Evolutionary conservation across 1,284 basidiomycete species (phyloP), one percentile per base, ranked within the genome.

Genomic region (Melampsora americana): DNA sequence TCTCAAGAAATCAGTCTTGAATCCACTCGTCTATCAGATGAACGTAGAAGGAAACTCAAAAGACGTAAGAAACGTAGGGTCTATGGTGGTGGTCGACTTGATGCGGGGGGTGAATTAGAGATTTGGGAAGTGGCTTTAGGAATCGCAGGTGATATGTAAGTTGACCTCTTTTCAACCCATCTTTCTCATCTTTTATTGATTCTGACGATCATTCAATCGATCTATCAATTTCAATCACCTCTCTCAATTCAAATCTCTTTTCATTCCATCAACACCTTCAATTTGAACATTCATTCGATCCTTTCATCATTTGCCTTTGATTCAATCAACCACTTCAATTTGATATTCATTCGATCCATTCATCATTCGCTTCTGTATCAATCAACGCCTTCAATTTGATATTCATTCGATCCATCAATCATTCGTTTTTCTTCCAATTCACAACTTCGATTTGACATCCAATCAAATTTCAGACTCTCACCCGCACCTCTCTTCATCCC

Each of bases 401-500:
- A 14, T 3, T 18, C 16, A n/a, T n/a, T n/a, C 39, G 3, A 32
- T 12, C 28, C 20, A 35, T 28, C 32, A 64, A 26, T 64, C 14
- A 26, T 18, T 39, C 16, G 42, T 62, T 28, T 32, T 18, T 12
- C 46, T 7, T 39, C 20, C 53, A 60, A 71, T 71, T 23, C 32
- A 12, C 12, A n/a, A n/a, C n/a, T n/a, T 39, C 39, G 12, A 39
- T 39, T 39, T 14, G 42, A 14, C 14, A 14, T 44, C 42, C 42
- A 44, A 42, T 53, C 20, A 23, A 26, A 39, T n/a, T 7, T 11
- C 67, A 79, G 79, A 20, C 71, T 80, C 14, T 72, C 77, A 1
- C 80, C 80, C 0, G 71, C 78, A 3, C 79, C 80, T 0, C 77
- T 82, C 3, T 78, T 82, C 20, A 76, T 81, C 1, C 80, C 81